A percentile compares a stretch with the other conserved stretches of the same genome.
Conservation (phyloP, 1,284 basidiomycete genomes). For the Laetiporus sulphureus region DNA sequence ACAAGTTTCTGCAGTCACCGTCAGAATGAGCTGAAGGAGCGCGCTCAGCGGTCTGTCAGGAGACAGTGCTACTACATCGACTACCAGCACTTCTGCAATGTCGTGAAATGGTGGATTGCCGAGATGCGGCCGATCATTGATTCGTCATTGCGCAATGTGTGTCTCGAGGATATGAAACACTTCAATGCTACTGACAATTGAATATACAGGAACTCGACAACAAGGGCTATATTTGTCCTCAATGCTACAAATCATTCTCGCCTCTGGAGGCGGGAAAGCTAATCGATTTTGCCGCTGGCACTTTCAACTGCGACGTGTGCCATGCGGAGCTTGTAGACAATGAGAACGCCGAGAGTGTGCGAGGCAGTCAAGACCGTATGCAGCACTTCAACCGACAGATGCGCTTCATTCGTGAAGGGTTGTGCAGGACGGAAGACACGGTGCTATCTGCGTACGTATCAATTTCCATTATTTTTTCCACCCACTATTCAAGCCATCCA, state of each 20-base stretch:
- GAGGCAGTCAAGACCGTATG: conserved; percentile 89
- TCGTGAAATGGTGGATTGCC: conserved; percentile 96
- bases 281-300: conserved; percentile 59
- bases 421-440: conserved; percentile 87
- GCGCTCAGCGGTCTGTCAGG: conserved; percentile 72
- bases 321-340: conserved; percentile 83
- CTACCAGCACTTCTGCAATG: conserved; percentile 92
- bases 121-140: conserved; percentile 91
- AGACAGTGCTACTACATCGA: conserved; percentile 96
- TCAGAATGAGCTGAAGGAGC: conserved; percentile 82
- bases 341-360: conserved; percentile 81
- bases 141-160: conserved; percentile 75
- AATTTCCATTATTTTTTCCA: conserved; percentile 4
- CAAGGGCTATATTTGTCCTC: conserved; percentile 93
- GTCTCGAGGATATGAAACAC: conserved; percentile 20
- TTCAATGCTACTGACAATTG: background rate
- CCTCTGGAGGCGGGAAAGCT: conserved; percentile 83
- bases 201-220: conserved; percentile 79
- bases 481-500: background rate
- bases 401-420: conserved; percentile 77
- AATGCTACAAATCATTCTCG: conserved; percentile 81
- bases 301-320: conserved; percentile 76
- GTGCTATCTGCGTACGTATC: conserved; percentile 61
- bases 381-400: conserved; percentile 93
- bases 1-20: conserved; percentile 48